Base-by-base conservation (phyloP, 305 asterid genomes). In the Fraxinus ornus region DNA sequence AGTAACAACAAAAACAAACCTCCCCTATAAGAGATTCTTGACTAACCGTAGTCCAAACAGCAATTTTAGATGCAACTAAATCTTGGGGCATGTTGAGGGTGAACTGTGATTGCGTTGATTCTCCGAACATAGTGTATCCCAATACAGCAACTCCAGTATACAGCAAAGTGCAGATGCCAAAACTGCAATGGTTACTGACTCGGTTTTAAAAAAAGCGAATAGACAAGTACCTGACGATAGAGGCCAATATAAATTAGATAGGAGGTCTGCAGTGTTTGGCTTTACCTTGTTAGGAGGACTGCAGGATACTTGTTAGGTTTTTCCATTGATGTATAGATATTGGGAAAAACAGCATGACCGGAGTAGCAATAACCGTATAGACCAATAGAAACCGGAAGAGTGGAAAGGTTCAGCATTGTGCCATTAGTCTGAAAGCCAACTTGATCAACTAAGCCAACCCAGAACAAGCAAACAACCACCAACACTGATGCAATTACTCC, bases 341-440 rank as follows among this genome's bases (percentile, higher is more conserved):
- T 95, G 49, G 99, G 99, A 55, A 95, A 91, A 71, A 95, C 96
- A 5, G 98, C 98, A 78, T 95, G 98, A 0, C 99, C 99, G 0
- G 97, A 92, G 88, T 94, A 95, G 92, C 98, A 95, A 79, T 89
- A 95, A 26, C 98, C 98, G 15, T 93, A 95, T 30, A 95, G 93
- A 52, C 99, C 99, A 15, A 95, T 85, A 47, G 99, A 97, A 79
- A 95, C 99, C 0, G 99, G 99, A 77, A 95, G 93, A 79, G 91
- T 87, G 2, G 99, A 88, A 77, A 95, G 92, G 88, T 95, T 94
- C 47, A 95, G 74, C 17, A 87, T 36, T 0, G 92, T 90, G 60
- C 89, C 86, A 78, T 84, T 75, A 41, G 92, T 82, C 82, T 92
- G 86, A 81, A 91, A 87, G 26, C 91, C 94, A 47, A 92, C 88